Conservation (phyloP, 371 early-diverging fungal genomes). For the Mucor indicus region DNA sequence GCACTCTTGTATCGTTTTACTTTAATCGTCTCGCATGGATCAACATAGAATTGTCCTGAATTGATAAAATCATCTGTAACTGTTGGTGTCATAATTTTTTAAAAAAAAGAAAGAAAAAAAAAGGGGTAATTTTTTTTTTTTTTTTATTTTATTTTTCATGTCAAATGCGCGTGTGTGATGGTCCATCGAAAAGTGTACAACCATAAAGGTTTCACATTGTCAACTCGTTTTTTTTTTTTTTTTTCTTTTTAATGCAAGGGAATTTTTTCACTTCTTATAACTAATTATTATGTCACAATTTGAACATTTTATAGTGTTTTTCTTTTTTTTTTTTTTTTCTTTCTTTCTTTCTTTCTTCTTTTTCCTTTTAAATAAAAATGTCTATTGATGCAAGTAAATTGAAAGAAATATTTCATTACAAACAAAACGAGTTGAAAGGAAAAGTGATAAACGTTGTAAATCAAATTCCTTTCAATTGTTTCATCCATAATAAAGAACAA, state of each 20-base stretch:
- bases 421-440: constrained; percentile 18
- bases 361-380: constrained; percentile 1
- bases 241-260: constrained; percentile 2
- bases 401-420: constrained; percentile 4
- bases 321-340: not conserved
- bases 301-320: not conserved
- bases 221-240: not conserved
- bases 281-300: too few species aligned
- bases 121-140: not conserved
- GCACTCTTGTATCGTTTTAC: constrained; percentile 44
- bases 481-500: constrained; percentile 6
- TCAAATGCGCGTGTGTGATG: not conserved
- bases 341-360: not conserved
- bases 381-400: constrained; percentile 4
- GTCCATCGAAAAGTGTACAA: too few species aligned
- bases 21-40: constrained; percentile 20
- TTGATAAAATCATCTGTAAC: constrained; percentile 14
- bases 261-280: not conserved
- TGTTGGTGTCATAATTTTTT: constrained; percentile 8
- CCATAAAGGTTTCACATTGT: constrained; percentile 13
- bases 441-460: constrained; percentile 57
- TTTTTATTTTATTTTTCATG: not conserved
- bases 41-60: constrained; percentile 14
- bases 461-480: constrained; percentile 42
- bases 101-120: not conserved